Percentiles rank a stretch among this genome's conserved stretches.
These are phyloP conservation scores for Aspergillus brasiliensis DNA, from an alignment of 2,329 filamentous ascomycete genomes.

Conservation along the genomic window DNA sequence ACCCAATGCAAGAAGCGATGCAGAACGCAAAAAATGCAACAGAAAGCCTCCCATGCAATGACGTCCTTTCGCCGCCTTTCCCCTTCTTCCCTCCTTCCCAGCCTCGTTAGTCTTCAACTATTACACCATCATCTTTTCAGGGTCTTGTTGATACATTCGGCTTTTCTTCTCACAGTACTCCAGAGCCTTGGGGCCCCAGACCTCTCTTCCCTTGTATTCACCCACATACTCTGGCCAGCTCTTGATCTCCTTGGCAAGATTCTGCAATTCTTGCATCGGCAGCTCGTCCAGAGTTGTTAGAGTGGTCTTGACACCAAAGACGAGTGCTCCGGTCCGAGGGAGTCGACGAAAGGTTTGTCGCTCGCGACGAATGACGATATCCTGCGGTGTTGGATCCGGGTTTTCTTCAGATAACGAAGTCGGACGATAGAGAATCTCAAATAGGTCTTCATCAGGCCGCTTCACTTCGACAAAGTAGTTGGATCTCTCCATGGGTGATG, in stretches of 20 bases:
- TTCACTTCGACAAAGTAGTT: conserved; percentile 55
- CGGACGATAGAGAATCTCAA: conserved; percentile 50
- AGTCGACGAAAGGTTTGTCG: conserved; percentile 54
- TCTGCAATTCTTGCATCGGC: conserved; percentile 43
- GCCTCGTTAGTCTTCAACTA: neutral
- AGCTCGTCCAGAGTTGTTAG: conserved; percentile 47
- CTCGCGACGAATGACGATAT: conserved; percentile 53
- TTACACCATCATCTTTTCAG: conserved; percentile 21
- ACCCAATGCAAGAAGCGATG: conserved; percentile 12
- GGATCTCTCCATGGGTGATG: conserved; percentile 51
- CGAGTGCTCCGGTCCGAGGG: conserved; percentile 46
- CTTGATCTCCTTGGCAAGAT: conserved; percentile 46
- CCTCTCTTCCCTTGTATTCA: conserved; percentile 48
- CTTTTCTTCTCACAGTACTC: conserved; percentile 37
- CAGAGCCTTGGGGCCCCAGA: conserved; percentile 46
- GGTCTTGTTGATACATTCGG: conserved; percentile 13
- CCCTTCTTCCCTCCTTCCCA: conserved; percentile 9
- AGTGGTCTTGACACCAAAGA: conserved; percentile 55
- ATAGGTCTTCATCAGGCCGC: conserved; percentile 36
- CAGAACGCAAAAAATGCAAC: conserved; percentile 18
- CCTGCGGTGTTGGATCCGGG: conserved; percentile 37
- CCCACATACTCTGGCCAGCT: conserved; percentile 50
- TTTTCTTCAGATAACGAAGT: conserved; percentile 43
- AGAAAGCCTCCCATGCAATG: conserved; percentile 15
- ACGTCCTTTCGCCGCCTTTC: conserved; percentile 9